A percentile compares a stretch with the other conserved stretches of the same genome.
phyloP scores from a whole-genome alignment of 169 alveolate species.

The Babesia divergens region DNA sequence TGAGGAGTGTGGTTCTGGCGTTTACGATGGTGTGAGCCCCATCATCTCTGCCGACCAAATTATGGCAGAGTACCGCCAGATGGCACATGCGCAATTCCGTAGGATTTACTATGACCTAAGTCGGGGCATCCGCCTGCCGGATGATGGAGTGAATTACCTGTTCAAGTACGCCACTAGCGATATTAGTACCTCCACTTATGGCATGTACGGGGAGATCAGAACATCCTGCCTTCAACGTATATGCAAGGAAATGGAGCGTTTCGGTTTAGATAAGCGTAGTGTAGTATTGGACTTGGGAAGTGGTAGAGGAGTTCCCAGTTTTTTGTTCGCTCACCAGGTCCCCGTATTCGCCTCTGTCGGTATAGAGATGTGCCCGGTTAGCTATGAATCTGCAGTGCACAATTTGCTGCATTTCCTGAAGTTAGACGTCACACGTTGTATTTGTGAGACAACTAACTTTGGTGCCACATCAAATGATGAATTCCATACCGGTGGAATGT shows the following conservation, averaged over 20 bases:
- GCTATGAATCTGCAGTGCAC: constrained; percentile 34
- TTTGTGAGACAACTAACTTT: constrained; percentile 35
- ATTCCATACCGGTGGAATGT: no score
- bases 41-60: not conserved
- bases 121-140: constrained; percentile 13
- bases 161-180: constrained; percentile 31
- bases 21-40: not conserved
- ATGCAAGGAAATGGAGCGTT: constrained; percentile 68
- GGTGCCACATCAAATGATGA: no score
- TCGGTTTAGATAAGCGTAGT: constrained; percentile 76
- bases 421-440: not conserved
- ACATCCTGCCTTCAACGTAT: constrained; percentile 67
- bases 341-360: constrained; percentile 69
- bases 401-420: constrained; percentile 27
- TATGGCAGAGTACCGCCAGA: constrained; percentile 17
- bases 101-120: constrained; percentile 26
- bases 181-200: constrained; percentile 79
- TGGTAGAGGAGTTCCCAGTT: constrained; percentile 83
- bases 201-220: constrained; percentile 84
- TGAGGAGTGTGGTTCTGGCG: not conserved
- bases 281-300: constrained; percentile 81
- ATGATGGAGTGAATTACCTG: constrained; percentile 25
- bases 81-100: constrained; percentile 21
- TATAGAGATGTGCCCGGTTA: constrained; percentile 60
- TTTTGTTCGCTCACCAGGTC: constrained; percentile 61